A percentile compares a stretch with the other conserved stretches of the same genome.
These are phyloP conservation scores for Stygiomarasmius scandens DNA, from an alignment of 1,284 basidiomycete species.

Conservation along the genomic window DNA sequence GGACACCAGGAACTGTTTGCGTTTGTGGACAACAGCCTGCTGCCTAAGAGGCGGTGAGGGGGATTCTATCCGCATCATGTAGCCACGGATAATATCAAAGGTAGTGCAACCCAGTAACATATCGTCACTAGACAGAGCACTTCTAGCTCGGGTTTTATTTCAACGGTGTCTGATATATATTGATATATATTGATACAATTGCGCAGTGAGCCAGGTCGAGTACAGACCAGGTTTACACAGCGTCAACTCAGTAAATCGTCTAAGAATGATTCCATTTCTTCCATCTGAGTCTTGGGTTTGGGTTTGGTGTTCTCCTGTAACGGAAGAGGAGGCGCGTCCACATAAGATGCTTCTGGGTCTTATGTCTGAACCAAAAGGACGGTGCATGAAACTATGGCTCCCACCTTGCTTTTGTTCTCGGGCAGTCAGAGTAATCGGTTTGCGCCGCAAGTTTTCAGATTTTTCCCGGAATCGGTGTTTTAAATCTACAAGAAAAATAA, in stretches of 20 bases:
- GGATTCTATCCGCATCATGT: no score
- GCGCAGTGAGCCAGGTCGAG: neutral
- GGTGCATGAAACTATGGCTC: conserved; percentile 13
- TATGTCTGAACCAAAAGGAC: conserved; percentile 5
- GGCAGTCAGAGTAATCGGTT: conserved; percentile 28
- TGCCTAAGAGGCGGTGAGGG: no score
- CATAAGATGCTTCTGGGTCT: conserved; percentile 31
- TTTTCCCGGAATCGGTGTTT: conserved; percentile 69
- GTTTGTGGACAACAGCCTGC: neutral
- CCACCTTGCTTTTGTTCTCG: conserved; percentile 39
- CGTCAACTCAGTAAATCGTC: conserved; percentile 51
- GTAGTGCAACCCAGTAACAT: no score
- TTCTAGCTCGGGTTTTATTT: no score
- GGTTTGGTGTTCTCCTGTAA: conserved; percentile 30
- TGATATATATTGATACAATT: no score
- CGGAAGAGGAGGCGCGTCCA: conserved; percentile 63
- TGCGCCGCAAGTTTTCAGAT: conserved; percentile 46
- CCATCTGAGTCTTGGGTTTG: conserved; percentile 54
- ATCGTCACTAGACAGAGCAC: no score
- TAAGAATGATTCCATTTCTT: conserved; percentile 72
- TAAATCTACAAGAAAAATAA: conserved; percentile 48
- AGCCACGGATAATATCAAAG: no score
- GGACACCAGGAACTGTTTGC: neutral
- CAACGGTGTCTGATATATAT: no score
- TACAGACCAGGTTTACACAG: neutral